A percentile compares a stretch with the other conserved stretches of the same genome.
These are phyloP conservation scores for Calonectria honghensis DNA, from an alignment of 2,329 filamentous ascomycete genomes.

Conservation along the genomic window DNA sequence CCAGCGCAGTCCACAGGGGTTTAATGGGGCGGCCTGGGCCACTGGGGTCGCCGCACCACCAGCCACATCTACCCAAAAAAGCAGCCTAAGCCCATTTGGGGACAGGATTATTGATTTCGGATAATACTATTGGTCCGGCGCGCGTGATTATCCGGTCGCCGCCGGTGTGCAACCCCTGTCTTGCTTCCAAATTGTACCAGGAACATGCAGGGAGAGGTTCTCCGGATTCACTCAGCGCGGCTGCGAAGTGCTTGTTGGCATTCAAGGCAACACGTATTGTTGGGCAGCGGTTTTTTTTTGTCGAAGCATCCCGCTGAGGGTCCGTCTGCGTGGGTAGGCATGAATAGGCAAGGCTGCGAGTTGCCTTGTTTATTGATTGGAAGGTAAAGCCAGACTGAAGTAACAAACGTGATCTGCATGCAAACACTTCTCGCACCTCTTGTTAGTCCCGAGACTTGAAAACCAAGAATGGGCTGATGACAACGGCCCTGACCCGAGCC, in stretches of 20 bases:
- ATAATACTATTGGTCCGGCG: constrained; percentile 55
- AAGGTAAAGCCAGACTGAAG: neutral
- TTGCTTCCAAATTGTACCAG: constrained; percentile 35
- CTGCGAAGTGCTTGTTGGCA: constrained; percentile 34
- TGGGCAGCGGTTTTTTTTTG: constrained; percentile 13
- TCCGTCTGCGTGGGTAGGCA: neutral
- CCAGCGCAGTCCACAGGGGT: constrained; percentile 42
- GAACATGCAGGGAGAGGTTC: constrained; percentile 47
- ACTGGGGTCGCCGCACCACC: constrained; percentile 47
- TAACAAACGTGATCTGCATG: constrained; percentile 4
- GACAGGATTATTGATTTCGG: constrained; percentile 42
- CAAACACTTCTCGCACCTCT: constrained; percentile 21
- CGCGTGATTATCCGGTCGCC: constrained; percentile 56
- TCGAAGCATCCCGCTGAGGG: neutral
- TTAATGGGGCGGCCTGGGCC: constrained; percentile 29
- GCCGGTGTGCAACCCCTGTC: constrained; percentile 48
- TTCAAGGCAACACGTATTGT: constrained; percentile 28
- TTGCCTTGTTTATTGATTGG: constrained; percentile 14
- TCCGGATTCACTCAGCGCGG: constrained; percentile 47
- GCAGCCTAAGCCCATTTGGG: constrained; percentile 56
- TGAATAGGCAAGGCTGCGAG: constrained; percentile 7
- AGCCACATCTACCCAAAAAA: constrained; percentile 39
- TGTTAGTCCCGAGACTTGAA: constrained; percentile 39
- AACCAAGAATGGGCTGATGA: constrained; percentile 48
- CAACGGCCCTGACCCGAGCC: constrained; percentile 30